Evolutionary conservation across 768 basidiomycete species (phyloP).

Genomic region (Paxillus ammoniavirescens): DNA sequence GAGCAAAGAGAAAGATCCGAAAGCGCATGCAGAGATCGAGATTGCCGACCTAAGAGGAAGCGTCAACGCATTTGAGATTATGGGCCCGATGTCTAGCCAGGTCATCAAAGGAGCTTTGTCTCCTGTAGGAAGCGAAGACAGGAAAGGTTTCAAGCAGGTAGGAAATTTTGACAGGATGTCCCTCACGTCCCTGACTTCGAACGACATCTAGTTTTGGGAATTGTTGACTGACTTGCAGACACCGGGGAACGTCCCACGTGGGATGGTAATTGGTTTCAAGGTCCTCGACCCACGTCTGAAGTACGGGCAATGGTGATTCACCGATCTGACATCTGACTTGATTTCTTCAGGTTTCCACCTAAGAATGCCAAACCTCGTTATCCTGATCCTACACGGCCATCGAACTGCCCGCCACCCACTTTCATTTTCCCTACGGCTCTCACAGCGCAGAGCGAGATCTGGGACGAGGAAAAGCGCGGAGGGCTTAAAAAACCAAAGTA

Average conservation of each 20-base stretch:
- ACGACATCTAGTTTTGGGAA: constrained; percentile 46
- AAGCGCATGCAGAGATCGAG: constrained; percentile 44
- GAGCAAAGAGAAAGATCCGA: constrained; percentile 23
- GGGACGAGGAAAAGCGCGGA: constrained; percentile 60
- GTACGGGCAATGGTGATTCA: constrained; percentile 40
- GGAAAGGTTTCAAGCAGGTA: constrained; percentile 62
- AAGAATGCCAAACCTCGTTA: constrained; percentile 57
- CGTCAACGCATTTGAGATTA: constrained; percentile 83
- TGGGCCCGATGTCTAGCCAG: constrained; percentile 81
- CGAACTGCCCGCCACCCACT: constrained; percentile 29
- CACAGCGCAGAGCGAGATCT: constrained; percentile 68
- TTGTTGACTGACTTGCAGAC: constrained; percentile 59
- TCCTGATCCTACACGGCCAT: constrained; percentile 24
- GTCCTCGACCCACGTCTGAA: constrained; percentile 85
- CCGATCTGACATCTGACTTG: not conserved
- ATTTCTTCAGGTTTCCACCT: constrained; percentile 69
- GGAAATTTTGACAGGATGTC: not conserved
- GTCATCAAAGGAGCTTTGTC: constrained; percentile 64
- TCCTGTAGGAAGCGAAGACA: constrained; percentile 45
- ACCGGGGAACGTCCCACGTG: constrained; percentile 65
- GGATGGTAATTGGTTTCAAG: constrained; percentile 74
- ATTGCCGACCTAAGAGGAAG: constrained; percentile 70
- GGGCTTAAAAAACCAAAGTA: constrained; percentile 60
- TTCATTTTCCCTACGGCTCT: constrained; percentile 49
- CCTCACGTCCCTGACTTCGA: not conserved